Conservation (phyloP, 163 green algal genomes). For the Scenedesmus sp. region DNA sequence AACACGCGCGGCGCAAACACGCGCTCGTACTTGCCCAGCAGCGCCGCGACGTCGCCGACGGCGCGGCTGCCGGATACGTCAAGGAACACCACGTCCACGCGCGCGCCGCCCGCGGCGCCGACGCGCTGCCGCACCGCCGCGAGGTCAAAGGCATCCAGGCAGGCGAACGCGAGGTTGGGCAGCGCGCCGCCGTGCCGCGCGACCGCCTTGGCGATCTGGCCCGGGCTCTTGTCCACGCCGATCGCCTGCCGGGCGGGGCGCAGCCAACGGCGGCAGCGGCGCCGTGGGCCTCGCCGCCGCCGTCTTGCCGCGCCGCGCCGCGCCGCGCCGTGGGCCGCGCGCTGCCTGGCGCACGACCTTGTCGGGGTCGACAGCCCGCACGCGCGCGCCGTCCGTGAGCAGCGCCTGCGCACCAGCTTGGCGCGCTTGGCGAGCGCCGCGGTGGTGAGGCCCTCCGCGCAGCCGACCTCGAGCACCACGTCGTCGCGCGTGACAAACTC, state of each 20-base stretch:
- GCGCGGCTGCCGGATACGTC: constrained; percentile 21
- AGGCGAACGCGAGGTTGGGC: constrained; percentile 15
- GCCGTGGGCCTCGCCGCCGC: not conserved
- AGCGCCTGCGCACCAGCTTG: constrained; percentile 5
- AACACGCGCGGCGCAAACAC: constrained; percentile 27
- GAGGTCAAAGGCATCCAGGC: constrained; percentile 29
- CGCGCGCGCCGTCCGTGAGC: not conserved
- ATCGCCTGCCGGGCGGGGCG: too few species aligned
- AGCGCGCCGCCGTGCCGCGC: not conserved
- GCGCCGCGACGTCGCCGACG: constrained; percentile 20
- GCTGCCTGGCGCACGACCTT: too few species aligned
- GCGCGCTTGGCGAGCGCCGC: constrained; percentile 2
- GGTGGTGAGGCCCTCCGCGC: constrained; percentile 36
- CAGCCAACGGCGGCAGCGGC: not conserved
- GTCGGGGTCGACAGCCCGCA: too few species aligned
- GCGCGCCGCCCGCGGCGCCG: not conserved
- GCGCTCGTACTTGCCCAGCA: constrained; percentile 35
- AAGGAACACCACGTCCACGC: constrained; percentile 13
- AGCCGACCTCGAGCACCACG: constrained; percentile 22
- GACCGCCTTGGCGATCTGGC: constrained; percentile 8
- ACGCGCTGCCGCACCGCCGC: not conserved
- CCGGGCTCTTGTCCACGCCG: constrained; percentile 31
- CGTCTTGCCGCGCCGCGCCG: not conserved
- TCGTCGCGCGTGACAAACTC: constrained; percentile 10
- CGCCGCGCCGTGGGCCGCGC: too few species aligned